phyloP scores from a whole-genome alignment of 1,284 basidiomycete genomes.

The Inonotus obliquus region DNA sequence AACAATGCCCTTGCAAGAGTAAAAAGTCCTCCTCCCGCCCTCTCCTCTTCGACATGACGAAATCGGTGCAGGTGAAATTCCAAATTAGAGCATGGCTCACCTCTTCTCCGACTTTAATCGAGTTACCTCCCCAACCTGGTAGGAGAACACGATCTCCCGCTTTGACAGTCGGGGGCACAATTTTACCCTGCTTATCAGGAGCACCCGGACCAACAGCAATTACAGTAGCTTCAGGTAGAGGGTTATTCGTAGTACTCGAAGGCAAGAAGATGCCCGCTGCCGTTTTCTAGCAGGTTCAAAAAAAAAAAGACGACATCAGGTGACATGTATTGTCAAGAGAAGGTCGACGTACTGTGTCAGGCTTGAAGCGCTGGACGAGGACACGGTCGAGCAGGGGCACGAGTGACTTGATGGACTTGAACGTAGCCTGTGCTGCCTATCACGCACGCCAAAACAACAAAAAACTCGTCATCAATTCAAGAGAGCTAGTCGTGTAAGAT shows the following conservation, averaged over 20 bases:
- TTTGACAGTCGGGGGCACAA: slow-evolving; percentile 80
- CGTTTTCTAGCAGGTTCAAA: slow-evolving; percentile 67
- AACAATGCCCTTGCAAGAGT: too few species aligned
- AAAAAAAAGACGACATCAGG: not conserved
- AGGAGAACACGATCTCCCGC: slow-evolving; percentile 90
- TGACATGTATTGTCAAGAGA: not conserved
- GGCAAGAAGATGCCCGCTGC: slow-evolving; percentile 93
- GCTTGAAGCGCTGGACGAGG: slow-evolving; percentile 95
- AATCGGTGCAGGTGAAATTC: not conserved
- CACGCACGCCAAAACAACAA: not conserved
- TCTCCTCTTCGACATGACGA: too few species aligned
- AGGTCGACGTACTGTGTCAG: slow-evolving; percentile 68
- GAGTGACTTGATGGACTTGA: slow-evolving; percentile 92
- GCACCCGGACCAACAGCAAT: slow-evolving; percentile 94
- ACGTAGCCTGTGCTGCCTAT: slow-evolving; percentile 48
- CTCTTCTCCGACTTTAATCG: slow-evolving; percentile 97
- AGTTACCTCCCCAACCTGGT: slow-evolving; percentile 93
- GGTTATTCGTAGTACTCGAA: slow-evolving; percentile 74
- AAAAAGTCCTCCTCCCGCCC: too few species aligned
- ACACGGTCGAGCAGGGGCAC: slow-evolving; percentile 95
- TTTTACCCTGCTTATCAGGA: slow-evolving; percentile 77
- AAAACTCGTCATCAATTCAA: too few species aligned
- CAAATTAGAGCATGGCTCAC: slow-evolving; percentile 43
- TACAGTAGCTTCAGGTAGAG: slow-evolving; percentile 94
- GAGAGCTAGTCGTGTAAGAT: too few species aligned